These are phyloP conservation scores for Colletotrichum nymphaeae DNA, from an alignment of 2,329 filamentous ascomycete genomes.

Conservation along the genomic window DNA sequence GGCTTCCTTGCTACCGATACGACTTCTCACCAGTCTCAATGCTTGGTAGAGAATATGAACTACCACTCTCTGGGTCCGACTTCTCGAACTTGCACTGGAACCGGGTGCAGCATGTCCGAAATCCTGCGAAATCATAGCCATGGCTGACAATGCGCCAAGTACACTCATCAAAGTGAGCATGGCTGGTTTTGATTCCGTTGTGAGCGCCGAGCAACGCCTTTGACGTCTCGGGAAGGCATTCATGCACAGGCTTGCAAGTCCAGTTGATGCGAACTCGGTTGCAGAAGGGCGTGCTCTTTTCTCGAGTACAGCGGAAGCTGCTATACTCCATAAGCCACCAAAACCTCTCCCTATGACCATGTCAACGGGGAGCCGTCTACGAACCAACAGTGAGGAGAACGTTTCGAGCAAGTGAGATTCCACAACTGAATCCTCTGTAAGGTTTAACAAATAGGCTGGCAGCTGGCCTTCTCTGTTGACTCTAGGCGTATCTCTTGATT, in stretches of 20 bases:
- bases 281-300: slow-evolving; percentile 6
- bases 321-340: slow-evolving; percentile 20
- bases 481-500: not conserved
- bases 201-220: not conserved
- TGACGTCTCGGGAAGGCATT: not conserved
- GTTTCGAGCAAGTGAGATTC: slow-evolving; percentile 1
- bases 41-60: slow-evolving; percentile 27
- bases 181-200: not conserved
- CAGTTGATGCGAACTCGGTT: slow-evolving; percentile 13
- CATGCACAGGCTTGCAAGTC: slow-evolving; percentile 8
- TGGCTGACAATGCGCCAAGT: slow-evolving; percentile 44
- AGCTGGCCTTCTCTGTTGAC: not conserved
- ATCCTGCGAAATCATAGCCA: slow-evolving; percentile 36
- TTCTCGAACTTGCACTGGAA: too few relatives aligned
- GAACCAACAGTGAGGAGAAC: slow-evolving; percentile 7
- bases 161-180: slow-evolving; percentile 41
- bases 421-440: not conserved
- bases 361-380: not conserved
- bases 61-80: slow-evolving; percentile 5
- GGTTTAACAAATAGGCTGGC: slow-evolving; percentile 48
- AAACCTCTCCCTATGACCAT: slow-evolving; percentile 9
- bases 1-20: slow-evolving; percentile 1
- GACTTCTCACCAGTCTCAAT: not conserved
- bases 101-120: not conserved
- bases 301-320: slow-evolving; percentile 15